Conservation (phyloP, 2,329 filamentous ascomycete genomes). For the Chaetomium sp. region DNA sequence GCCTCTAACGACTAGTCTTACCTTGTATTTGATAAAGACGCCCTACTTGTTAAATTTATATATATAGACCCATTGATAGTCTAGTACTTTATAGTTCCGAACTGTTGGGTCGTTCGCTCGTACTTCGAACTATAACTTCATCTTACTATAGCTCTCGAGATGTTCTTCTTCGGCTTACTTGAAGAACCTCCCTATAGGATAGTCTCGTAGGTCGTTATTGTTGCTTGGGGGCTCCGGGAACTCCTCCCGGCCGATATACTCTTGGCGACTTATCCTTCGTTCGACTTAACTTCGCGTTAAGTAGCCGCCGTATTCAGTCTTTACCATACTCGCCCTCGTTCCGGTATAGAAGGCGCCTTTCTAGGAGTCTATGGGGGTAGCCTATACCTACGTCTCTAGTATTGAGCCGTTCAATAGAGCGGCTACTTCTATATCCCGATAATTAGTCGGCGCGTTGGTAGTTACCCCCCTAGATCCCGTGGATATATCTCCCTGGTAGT, state of each 20-base stretch:
- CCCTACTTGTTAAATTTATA: slow-evolving; percentile 33
- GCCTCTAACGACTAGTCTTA: slow-evolving; percentile 9
- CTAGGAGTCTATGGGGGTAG: not conserved
- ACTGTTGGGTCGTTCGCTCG: not conserved
- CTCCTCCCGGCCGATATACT: not conserved
- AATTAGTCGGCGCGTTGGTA: too few relatives aligned
- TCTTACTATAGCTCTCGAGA: slow-evolving; percentile 1
- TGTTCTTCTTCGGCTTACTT: not conserved
- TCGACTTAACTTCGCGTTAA: not conserved
- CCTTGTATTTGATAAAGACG: slow-evolving; percentile 16
- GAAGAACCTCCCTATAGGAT: not conserved
- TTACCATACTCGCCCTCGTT: not conserved
- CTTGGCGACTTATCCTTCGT: not conserved
- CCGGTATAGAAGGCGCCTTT: not conserved
- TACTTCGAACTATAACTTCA: not conserved
- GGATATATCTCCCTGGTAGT: too few relatives aligned
- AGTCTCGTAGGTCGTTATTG: slow-evolving; percentile 5
- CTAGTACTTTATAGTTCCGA: slow-evolving; percentile 7
- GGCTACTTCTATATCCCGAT: too few relatives aligned
- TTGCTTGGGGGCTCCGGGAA: slow-evolving; percentile 5
- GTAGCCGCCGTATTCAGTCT: not conserved
- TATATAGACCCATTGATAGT: slow-evolving; percentile 27
- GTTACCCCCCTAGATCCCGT: too few relatives aligned
- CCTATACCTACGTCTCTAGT: too few relatives aligned
- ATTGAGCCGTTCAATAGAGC: too few relatives aligned